Base-by-base conservation (phyloP, 2,329 filamentous ascomycete species). In the Acephala macrosclerotiorum region DNA sequence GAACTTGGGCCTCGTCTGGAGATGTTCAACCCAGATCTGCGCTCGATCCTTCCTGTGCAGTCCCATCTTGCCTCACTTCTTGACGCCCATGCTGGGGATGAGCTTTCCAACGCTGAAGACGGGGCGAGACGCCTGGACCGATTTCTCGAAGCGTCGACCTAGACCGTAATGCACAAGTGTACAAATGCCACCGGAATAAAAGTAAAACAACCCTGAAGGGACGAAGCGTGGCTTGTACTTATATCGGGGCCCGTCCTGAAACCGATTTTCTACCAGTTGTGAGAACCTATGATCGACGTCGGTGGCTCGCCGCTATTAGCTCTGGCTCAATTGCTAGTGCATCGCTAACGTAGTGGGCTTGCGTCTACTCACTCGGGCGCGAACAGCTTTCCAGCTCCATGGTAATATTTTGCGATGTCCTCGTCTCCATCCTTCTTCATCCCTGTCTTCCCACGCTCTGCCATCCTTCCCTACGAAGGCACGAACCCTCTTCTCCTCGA, bases 1-100 rank as follows among this genome's bases (percentile, higher is more conserved):
- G 42, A 56, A 11, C 18, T 56, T 49, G 55, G 56, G 20, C 35
- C 42, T 59, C 35, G 53, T 29, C 49, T 33, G 49, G 22, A 33
- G 49, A 22, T 49, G 45, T 22, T 49, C 18, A 11, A 11, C 49
- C 14, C 14, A 53, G 49, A 53, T 25, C 20, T 53, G 33, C 29
- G 40, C 26, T 33, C 42, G 51, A 22, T 20, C 33, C 26, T n/a
- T 14, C 51, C 51, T 36, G 1, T 56, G 25, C 51, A 33, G 22
- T 22, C 33, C 51, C 26, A 18, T 35, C 51, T 12, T 36, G 25
- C 51, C 20, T 49, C 45, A 22, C 20, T 12, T 18, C 16, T 42
- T n/a, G 40, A 42, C 16, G n/a, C 40, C 40, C 40, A 18, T n/a
- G 40, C 16, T 42, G 40, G 40, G 16, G 40, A 42, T 16, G 40